A percentile compares a stretch with the other conserved stretches of the same genome.
Evolutionary conservation across 768 basidiomycete genomes (phyloP).

Genomic region (Mrakia blollopis): DNA sequence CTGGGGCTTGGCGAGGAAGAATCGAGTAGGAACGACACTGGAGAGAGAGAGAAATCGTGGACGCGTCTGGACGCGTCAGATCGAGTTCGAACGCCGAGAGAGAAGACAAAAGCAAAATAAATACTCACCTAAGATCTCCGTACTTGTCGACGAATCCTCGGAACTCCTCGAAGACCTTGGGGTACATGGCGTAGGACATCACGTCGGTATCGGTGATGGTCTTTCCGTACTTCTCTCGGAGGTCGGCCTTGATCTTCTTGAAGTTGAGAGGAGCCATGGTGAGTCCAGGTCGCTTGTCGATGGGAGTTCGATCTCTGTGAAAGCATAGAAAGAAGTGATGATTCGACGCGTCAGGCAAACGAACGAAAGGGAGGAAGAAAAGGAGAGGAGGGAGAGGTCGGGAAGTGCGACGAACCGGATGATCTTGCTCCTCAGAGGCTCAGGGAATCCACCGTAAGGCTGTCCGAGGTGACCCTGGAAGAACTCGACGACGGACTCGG

Average conservation of each 20-base stretch:
- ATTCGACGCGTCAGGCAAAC: no score
- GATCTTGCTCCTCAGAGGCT: slow-evolving; percentile 82
- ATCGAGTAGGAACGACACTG: slow-evolving; percentile 91
- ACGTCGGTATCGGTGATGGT: slow-evolving; percentile 92
- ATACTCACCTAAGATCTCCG: slow-evolving; percentile 77
- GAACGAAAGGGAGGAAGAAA: not conserved
- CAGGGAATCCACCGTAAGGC: slow-evolving; percentile 97
- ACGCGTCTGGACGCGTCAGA: not conserved
- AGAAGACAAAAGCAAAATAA: not conserved
- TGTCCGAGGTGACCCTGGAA: slow-evolving; percentile 81
- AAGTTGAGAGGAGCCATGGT: slow-evolving; percentile 85
- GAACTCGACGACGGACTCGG: slow-evolving; percentile 70
- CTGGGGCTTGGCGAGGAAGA: slow-evolving; percentile 89
- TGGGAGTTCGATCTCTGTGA: slow-evolving; percentile 69
- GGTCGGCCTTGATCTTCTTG: slow-evolving; percentile 88
- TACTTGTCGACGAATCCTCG: slow-evolving; percentile 92
- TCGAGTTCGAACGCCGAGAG: no score
- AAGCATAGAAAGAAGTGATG: not conserved
- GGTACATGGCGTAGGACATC: slow-evolving; percentile 95
- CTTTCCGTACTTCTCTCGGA: slow-evolving; percentile 90
- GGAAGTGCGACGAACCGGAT: slow-evolving; percentile 54
- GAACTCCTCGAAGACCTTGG: slow-evolving; percentile 98
- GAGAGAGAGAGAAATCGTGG: not conserved
- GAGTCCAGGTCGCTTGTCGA: slow-evolving; percentile 87
- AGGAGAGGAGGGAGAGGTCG: not conserved